Percentiles rank a stretch among this genome's conserved stretches.
Evolutionary conservation across 371 early-diverging fungal genomes (phyloP).

Genomic region (Lichtheimia ramosa): DNA sequence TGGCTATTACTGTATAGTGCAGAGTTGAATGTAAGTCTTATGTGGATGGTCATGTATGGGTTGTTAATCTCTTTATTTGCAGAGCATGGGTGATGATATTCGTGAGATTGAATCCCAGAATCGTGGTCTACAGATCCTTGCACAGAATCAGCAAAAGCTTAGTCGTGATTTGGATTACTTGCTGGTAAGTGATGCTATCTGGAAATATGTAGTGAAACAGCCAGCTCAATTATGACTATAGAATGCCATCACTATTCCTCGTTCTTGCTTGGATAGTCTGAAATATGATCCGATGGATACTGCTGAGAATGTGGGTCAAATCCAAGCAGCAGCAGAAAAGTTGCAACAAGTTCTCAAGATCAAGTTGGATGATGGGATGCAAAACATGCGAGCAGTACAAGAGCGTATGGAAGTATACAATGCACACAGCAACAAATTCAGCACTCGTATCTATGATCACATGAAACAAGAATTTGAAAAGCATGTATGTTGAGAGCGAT

Average conservation of each 20-base stretch:
- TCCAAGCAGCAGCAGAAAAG: conserved; percentile 78
- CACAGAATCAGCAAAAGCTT: conserved; percentile 81
- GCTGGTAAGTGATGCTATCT: conserved; percentile 49
- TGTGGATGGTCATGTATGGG: too few species aligned
- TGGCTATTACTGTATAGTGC: conserved; percentile 85
- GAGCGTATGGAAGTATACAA: conserved; percentile 79
- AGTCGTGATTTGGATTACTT: conserved; percentile 81
- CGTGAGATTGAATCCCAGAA: conserved; percentile 92
- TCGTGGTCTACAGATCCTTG: conserved; percentile 85
- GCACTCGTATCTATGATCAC: conserved; percentile 73
- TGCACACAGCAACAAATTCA: conserved; percentile 79
- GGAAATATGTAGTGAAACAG: not conserved
- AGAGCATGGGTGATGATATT: conserved; percentile 94
- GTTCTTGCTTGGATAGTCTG: conserved; percentile 54
- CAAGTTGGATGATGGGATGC: conserved; percentile 70
- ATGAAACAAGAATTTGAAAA: conserved; percentile 68
- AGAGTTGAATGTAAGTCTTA: conserved; percentile 75
- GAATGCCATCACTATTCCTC: conserved; percentile 42
- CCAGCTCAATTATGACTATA: conserved; percentile 2
- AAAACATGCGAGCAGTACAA: conserved; percentile 75
- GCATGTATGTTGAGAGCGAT: conserved; percentile 35
- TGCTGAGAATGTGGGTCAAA: conserved; percentile 69
- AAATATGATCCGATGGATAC: conserved; percentile 84
- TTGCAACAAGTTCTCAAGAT: conserved; percentile 78
- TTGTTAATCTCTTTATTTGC: not conserved